Evolutionary conservation across 2,329 filamentous ascomycete species (phyloP).

Genomic region (Septoria linicola): DNA sequence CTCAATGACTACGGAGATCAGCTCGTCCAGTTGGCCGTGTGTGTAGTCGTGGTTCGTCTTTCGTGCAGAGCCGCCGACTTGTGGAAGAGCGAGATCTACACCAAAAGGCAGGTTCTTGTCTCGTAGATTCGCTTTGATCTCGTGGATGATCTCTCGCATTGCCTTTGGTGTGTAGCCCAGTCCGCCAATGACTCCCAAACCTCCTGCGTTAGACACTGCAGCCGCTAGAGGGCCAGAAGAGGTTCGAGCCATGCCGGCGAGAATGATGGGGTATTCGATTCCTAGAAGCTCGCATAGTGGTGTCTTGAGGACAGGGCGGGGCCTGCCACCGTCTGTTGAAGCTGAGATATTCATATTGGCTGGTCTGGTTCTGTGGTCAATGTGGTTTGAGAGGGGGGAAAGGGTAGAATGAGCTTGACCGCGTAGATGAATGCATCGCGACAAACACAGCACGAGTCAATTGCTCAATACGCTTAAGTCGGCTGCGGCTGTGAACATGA

Average conservation of each 20-base stretch:
- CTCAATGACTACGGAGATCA: constrained; percentile 82
- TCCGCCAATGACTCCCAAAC: constrained; percentile 64
- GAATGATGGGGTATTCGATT: constrained; percentile 84
- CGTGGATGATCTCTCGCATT: constrained; percentile 75
- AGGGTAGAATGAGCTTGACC: too few species aligned
- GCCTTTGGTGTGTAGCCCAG: constrained; percentile 71
- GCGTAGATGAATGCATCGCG: too few species aligned
- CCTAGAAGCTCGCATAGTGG: constrained; percentile 75
- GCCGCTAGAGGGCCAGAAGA: constrained; percentile 76
- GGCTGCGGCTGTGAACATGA: too few species aligned
- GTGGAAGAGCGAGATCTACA: constrained; percentile 85
- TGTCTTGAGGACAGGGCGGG: constrained; percentile 61
- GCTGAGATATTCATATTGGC: constrained; percentile 12
- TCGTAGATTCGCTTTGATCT: constrained; percentile 73
- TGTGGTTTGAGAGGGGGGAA: not conserved
- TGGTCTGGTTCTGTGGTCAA: not conserved
- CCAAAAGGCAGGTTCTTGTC: constrained; percentile 76
- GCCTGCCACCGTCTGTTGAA: constrained; percentile 19
- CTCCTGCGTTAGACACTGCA: constrained; percentile 84
- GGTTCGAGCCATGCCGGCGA: constrained; percentile 90
- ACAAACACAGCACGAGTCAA: too few species aligned
- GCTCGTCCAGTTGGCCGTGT: constrained; percentile 78
- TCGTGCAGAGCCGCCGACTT: constrained; percentile 78
- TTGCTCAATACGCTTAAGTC: too few species aligned
- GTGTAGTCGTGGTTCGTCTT: constrained; percentile 98